Base-by-base conservation (phyloP, 331 rosid species). In the Arachis monticola region DNA sequence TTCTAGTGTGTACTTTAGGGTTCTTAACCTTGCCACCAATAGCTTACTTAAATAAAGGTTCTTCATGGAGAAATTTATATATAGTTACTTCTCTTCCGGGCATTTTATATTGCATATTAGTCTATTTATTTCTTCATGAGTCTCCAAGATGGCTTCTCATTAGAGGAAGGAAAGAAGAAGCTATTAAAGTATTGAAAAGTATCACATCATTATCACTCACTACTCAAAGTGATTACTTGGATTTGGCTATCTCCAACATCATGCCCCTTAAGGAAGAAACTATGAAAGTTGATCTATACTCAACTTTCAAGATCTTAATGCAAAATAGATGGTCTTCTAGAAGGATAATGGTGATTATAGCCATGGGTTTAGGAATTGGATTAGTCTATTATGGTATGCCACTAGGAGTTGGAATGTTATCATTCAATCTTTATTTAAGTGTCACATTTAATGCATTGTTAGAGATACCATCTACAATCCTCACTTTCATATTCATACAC, bases 371-470 rank as follows among this genome's bases (percentile, higher is more conserved):
- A 22, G 88, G 91, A 3, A 14, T 76, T 7, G 90, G 94, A 22
- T 10, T 87, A 74, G 83, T 82, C 1, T 87, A 89, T 41, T 89
- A 89, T 30, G 94, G 91, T 5, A 87, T 89, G 87, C 91, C 94
- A 14, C 60, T 89, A 58, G 85, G 81, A 0, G 79, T 87, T 11
- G 89, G 81, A 51, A 81, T 40, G 32, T 60, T 89, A 60, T 11
- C 74, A 1, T 79, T 81, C 72, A 71, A 87, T 59, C 80, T 85
- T 56, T 87, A 89, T 75, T 11, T 87, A 41, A 74, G 95, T 13
- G 86, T 85, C 12, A 53, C 83, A 1, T 56, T 89, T 9, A 89
- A 89, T 57, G 95, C 95, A 14, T 60, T 89, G 11, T 61, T 86
- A 0, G 95, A 89, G 62, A 11, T 87, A 1, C 90, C 88, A 0